phyloP scores from a whole-genome alignment of 805 yeast species.

The Helenozyma rhizophorensis region DNA sequence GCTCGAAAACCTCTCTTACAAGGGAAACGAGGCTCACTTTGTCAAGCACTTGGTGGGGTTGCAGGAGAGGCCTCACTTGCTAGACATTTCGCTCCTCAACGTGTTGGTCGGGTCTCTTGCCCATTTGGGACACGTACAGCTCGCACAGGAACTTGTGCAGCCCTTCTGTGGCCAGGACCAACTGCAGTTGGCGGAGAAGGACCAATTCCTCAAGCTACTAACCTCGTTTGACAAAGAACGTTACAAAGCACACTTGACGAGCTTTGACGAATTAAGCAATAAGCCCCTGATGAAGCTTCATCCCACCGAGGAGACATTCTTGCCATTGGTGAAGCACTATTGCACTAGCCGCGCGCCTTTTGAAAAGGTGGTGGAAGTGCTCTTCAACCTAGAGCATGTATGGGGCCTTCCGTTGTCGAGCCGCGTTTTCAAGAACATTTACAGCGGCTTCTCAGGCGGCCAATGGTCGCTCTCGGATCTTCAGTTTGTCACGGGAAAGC shows the following conservation, averaged over 20 bases:
- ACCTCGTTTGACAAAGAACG: conserved; percentile 18
- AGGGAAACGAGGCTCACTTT: conserved; percentile 2
- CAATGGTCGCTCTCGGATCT: conserved; percentile 3
- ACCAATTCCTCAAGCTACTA: conserved; percentile 17
- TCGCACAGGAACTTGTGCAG: conserved; percentile 11
- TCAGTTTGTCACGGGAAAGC: conserved; percentile 7
- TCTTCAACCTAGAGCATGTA: conserved; percentile 18
- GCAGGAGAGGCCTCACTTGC: too few relatives aligned
- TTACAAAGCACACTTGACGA: conserved; percentile 13
- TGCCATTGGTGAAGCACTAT: conserved; percentile 17
- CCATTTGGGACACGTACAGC: conserved; percentile 3
- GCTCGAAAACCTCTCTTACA: conserved; percentile 11
- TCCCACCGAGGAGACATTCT: conserved; percentile 25
- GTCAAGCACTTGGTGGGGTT: conserved; percentile 1
- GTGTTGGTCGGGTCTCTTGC: conserved; percentile 15
- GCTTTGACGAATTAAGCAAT: conserved; percentile 13
- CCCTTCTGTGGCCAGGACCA: conserved; percentile 1
- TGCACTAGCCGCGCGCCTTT: conserved; percentile 10
- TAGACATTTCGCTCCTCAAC: conserved; percentile 19
- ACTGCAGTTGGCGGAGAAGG: conserved; percentile 6
- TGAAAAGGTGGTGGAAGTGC: conserved; percentile 6
- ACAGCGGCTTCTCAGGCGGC: conserved; percentile 11
- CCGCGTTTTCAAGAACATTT: conserved; percentile 21
- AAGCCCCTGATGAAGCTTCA: conserved; percentile 13
- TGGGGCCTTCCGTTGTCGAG: conserved; percentile 30